A percentile compares a stretch with the other conserved stretches of the same genome.
phyloP scores from a whole-genome alignment of 2,329 filamentous ascomycete species.

The Chaetomium strumarium region DNA sequence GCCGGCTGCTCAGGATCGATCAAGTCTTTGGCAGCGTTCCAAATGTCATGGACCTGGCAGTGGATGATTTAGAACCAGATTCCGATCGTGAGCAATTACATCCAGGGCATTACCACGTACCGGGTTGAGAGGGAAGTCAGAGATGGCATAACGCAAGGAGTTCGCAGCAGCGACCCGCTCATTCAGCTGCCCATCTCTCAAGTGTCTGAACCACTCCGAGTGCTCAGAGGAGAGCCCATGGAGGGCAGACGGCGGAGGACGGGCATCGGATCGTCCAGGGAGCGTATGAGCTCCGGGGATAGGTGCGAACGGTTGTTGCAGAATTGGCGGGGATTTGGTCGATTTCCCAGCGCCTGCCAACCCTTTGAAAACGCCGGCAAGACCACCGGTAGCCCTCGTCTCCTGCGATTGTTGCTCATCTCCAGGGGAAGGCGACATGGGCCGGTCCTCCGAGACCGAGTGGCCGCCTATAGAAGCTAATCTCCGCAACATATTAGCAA shows the following conservation, averaged over 20 bases:
- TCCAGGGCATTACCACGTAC: conserved; percentile 22
- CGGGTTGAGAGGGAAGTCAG: conserved; percentile 53
- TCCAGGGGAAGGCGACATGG: conserved; percentile 57
- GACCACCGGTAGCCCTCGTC: conserved; percentile 48
- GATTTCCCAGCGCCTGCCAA: conserved; percentile 49
- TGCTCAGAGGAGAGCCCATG: conserved; percentile 46
- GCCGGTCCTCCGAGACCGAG: conserved; percentile 39
- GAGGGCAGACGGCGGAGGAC: conserved; percentile 30
- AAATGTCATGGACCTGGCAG: conserved; percentile 50
- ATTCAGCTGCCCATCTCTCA: conserved; percentile 46
- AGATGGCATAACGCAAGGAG: conserved; percentile 49
- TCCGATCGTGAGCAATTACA: background rate
- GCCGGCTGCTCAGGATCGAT: conserved; percentile 52
- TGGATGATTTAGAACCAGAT: conserved; percentile 6
- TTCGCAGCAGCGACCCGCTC: conserved; percentile 54
- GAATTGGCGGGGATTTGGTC: conserved; percentile 44
- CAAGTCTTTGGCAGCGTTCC: conserved; percentile 60
- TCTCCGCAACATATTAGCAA: conserved; percentile 38
- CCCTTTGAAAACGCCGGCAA: conserved; percentile 60
- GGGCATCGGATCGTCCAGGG: conserved; percentile 42
- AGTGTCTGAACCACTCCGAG: conserved; percentile 47
- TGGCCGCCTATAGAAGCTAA: conserved; percentile 39
- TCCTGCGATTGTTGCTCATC: conserved; percentile 52
- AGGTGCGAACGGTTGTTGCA: conserved; percentile 34
- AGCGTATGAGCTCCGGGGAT: conserved; percentile 30